These are phyloP conservation scores for Metrosideros polymorpha DNA, from an alignment of 441 rosid genomes.

Conservation along the genomic window DNA sequence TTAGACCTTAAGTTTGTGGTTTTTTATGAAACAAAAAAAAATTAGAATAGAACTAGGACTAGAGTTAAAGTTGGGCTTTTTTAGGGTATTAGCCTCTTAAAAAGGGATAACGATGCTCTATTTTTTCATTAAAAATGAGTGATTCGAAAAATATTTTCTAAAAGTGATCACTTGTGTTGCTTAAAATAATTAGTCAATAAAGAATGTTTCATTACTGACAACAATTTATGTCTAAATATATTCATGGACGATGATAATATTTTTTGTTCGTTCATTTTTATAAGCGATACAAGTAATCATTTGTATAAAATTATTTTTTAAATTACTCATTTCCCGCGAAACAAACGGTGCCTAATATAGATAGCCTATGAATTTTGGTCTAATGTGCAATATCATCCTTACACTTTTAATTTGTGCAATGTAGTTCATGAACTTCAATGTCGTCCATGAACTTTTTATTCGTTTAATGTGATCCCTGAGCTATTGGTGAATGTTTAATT, in stretches of 20 bases:
- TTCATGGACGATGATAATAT: fast-evolving
- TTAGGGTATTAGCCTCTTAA: too few species aligned
- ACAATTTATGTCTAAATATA: not conserved
- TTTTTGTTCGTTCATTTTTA: fast-evolving
- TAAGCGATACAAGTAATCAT: not conserved
- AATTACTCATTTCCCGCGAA: not conserved
- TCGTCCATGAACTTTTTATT: not conserved
- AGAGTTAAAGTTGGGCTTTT: too few species aligned
- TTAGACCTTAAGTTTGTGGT: too few species aligned
- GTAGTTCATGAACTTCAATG: not conserved
- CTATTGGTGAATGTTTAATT: not conserved
- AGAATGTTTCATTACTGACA: not conserved
- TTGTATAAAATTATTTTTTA: not conserved
- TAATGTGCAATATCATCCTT: not conserved
- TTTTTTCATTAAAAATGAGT: too few species aligned
- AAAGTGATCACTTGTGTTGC: too few species aligned
- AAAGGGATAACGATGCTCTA: too few species aligned
- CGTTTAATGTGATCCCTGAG: fast-evolving
- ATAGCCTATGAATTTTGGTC: not conserved
- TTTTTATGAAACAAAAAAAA: too few species aligned
- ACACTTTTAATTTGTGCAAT: not conserved
- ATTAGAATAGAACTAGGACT: too few species aligned
- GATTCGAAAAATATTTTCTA: too few species aligned
- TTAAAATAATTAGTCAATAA: too few species aligned
- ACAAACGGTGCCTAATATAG: not conserved